Evolutionary conservation across 1,139 yeast genomes (phyloP).

Genomic region (Neolecta irregularis): DNA sequence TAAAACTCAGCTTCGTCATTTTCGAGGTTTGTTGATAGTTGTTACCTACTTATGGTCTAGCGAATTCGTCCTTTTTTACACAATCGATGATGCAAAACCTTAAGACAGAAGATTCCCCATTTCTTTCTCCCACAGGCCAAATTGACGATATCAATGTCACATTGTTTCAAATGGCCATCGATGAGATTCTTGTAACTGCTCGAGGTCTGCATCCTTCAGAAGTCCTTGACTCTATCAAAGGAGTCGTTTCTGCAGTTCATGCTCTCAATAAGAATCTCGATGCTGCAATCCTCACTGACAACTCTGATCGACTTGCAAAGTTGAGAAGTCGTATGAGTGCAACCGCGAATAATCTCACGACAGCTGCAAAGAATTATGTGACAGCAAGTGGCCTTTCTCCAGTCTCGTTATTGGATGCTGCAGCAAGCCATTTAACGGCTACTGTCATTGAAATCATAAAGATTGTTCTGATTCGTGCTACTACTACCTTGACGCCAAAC

Average conservation of each 20-base stretch:
- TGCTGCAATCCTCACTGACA: conserved; percentile 27
- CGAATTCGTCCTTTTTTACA: conserved; percentile 1
- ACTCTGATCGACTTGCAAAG: conserved; percentile 9
- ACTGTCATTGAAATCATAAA: conserved; percentile 57
- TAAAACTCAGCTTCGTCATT: conserved; percentile 9
- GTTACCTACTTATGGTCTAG: too few species aligned
- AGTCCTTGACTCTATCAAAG: conserved; percentile 22
- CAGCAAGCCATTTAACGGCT: conserved; percentile 60
- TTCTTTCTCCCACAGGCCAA: conserved; percentile 18
- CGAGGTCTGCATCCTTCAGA: conserved; percentile 19
- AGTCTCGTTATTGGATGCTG: conserved; percentile 54
- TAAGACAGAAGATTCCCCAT: conserved; percentile 1
- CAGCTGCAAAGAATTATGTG: conserved; percentile 65
- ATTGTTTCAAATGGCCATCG: conserved; percentile 22
- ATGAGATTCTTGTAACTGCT: conserved; percentile 23
- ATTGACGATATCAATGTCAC: conserved; percentile 20
- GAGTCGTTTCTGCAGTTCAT: conserved; percentile 25
- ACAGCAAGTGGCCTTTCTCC: conserved; percentile 53
- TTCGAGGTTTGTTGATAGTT: too few species aligned
- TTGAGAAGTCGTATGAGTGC: conserved; percentile 32
- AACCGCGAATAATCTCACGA: conserved; percentile 58
- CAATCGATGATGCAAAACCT: conserved; percentile 2
- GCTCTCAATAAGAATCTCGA: conserved; percentile 26
- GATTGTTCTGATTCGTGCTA: conserved; percentile 33
- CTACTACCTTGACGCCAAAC: too few species aligned